phyloP scores from a whole-genome alignment of 2,329 filamentous ascomycete genomes.

The Zymoseptoria brevis region DNA sequence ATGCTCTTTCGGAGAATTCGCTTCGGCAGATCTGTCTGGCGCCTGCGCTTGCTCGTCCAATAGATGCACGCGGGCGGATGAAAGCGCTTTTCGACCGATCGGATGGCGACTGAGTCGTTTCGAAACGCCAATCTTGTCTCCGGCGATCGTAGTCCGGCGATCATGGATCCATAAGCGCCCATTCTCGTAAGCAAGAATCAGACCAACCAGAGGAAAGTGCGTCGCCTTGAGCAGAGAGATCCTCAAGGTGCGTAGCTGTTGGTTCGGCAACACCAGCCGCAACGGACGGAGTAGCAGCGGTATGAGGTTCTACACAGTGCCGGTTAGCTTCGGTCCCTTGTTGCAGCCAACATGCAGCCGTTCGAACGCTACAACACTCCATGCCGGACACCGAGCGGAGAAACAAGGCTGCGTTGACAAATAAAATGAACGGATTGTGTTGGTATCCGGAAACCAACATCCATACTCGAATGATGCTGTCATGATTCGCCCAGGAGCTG shows the following conservation, averaged over 20 bases:
- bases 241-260: slow-evolving; percentile 53
- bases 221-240: slow-evolving; percentile 53
- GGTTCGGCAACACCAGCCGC: slow-evolving; percentile 58
- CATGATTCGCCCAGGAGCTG: slow-evolving; percentile 12
- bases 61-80: slow-evolving; percentile 8
- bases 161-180: slow-evolving; percentile 23
- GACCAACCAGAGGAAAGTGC: slow-evolving; percentile 59
- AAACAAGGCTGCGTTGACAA: not conserved
- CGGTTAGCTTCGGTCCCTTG: slow-evolving; percentile 3
- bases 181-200: slow-evolving; percentile 60
- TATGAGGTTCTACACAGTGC: slow-evolving; percentile 54
- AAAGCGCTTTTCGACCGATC: slow-evolving; percentile 12
- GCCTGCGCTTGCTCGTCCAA: slow-evolving; percentile 14
- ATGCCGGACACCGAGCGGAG: not conserved
- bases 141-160: slow-evolving; percentile 8
- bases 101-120: slow-evolving; percentile 13
- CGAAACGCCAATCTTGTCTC: slow-evolving; percentile 8
- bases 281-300: slow-evolving; percentile 66
- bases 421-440: slow-evolving; percentile 1
- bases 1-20: slow-evolving; percentile 3
- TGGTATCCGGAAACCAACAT: slow-evolving; percentile 16
- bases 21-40: slow-evolving; percentile 10
- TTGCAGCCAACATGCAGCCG: not conserved
- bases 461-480: slow-evolving; percentile 7
- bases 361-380: not conserved